Percentiles rank a stretch among this genome's conserved stretches.
Evolutionary conservation across 2,329 filamentous ascomycete species (phyloP).

Genomic region (Dothideomycetes sp.): DNA sequence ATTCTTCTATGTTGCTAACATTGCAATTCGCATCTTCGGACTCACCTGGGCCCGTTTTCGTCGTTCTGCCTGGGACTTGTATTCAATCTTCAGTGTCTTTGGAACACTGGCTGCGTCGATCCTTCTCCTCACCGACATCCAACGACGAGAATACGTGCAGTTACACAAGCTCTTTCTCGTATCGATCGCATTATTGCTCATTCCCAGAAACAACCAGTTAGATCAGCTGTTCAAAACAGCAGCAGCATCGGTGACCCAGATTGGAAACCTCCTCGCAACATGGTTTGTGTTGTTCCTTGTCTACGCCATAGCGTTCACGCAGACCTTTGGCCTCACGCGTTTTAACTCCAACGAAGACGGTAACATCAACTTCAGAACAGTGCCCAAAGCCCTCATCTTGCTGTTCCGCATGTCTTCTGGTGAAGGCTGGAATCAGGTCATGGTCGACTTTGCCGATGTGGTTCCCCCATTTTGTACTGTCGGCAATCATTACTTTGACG

Average conservation of each 20-base stretch:
- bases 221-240: slow-evolving; percentile 99
- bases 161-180: slow-evolving; percentile 93
- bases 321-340: slow-evolving; percentile 87
- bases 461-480: slow-evolving; percentile 71
- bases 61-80: slow-evolving; percentile 91
- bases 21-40: slow-evolving; percentile 72
- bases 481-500: slow-evolving; percentile 61
- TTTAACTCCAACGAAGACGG: slow-evolving; percentile 63
- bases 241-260: slow-evolving; percentile 81
- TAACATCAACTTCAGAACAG: slow-evolving; percentile 85
- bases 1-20: slow-evolving; percentile 71
- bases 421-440: slow-evolving; percentile 92
- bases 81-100: slow-evolving; percentile 66
- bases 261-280: slow-evolving; percentile 83
- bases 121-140: slow-evolving; percentile 53
- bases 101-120: slow-evolving; percentile 77
- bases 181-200: slow-evolving; percentile 76
- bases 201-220: slow-evolving; percentile 90
- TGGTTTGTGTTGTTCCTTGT: slow-evolving; percentile 97
- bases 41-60: slow-evolving; percentile 87
- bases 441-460: slow-evolving; percentile 87
- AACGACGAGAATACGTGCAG: slow-evolving; percentile 55
- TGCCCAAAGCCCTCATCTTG: slow-evolving; percentile 86
- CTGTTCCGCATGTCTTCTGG: slow-evolving; percentile 89
- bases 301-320: slow-evolving; percentile 91